Base-by-base conservation (phyloP, 75 land plant genomes). In the Adiantum capillusveneris region DNA sequence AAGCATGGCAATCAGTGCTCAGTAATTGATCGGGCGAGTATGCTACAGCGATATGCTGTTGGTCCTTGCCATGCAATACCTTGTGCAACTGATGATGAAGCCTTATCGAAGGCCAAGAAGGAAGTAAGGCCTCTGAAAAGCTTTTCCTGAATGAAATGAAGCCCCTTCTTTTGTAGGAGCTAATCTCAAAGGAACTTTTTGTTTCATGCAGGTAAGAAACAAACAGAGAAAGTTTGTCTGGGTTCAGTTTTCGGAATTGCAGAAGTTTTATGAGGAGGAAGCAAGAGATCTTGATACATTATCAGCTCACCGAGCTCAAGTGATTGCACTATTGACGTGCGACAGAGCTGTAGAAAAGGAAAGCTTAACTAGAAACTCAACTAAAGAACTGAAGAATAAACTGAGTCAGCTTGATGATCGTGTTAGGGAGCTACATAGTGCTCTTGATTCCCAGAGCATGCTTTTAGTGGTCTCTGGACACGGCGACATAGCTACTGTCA, bases 221-320 rank as follows among this genome's bases (percentile, higher is more conserved):
- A 72, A 74, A n/a, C 50, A 64, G 22, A 75, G 80, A 2, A 73
- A 75, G 25, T 87, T 92, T 62, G 59, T 92, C 39, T 92, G 97
- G 97, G 74, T 79, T 2, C 97, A 81, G 31, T 87, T 92, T 68
- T 68, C 97, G 28, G 97, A 83, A 34, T 54, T 92, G 57, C 59
- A 74, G 49, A 53, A 78, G 0, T 84, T 77, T 65, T 68, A 71
- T 42, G 79, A 70, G 44, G 79, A 73, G 14, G 79, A 75, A 69
- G 80, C 87, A 29, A 71, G 77, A 39, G 69, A 82, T 60, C 52
- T 28, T 12, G 77, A 76, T 24, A 61, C 61, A 43, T 62, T 82
- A 25, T 73, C 78, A 65, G 58, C 52, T 12, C 76, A 72, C 36
- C 56, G 74, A 52, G 93, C 97, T 12, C 81, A 84, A 59, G 56